Evolutionary conservation across 257 asterid genomes (phyloP).

Genomic region (Verbascum thapsus): DNA sequence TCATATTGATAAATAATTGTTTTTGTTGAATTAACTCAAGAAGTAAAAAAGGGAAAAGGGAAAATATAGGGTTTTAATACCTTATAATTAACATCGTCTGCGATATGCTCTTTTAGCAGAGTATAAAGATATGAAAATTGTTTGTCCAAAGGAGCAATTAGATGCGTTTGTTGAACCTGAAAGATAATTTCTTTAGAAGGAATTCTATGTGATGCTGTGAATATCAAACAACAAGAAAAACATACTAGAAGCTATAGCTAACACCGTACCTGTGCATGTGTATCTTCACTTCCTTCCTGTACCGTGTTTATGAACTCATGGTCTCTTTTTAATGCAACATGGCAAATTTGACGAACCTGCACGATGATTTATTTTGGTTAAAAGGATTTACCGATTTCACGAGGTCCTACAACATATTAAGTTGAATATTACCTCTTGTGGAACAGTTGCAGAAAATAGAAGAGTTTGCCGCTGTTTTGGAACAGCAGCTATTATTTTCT

Average conservation of each 20-base stretch:
- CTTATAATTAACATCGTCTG: conserved; percentile 88
- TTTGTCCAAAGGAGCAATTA: conserved; percentile 78
- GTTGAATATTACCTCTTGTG: conserved; percentile 66
- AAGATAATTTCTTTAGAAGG: conserved; percentile 18
- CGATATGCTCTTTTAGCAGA: conserved; percentile 72
- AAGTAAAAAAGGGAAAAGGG: neutral
- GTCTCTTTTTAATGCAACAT: conserved; percentile 88
- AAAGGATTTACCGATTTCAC: conserved; percentile 23
- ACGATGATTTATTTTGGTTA: conserved; percentile 9
- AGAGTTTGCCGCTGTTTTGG: conserved; percentile 98
- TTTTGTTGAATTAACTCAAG: neutral
- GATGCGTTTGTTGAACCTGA: conserved; percentile 86
- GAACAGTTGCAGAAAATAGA: conserved; percentile 92
- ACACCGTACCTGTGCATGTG: conserved; percentile 73
- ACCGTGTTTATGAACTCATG: conserved; percentile 91
- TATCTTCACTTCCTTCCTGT: conserved; percentile 92
- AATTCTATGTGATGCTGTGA: neutral
- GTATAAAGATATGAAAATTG: conserved; percentile 79
- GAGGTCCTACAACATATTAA: neutral
- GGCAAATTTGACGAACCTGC: conserved; percentile 94
- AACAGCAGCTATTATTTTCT: conserved; percentile 82
- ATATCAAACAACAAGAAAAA: neutral
- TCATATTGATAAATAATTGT: conserved; percentile 13
- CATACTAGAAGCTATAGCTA: neutral
- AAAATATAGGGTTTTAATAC: conserved; percentile 35